Base-by-base conservation (phyloP, 2,329 filamentous ascomycete species). In the Lasiodiplodia sp. region DNA sequence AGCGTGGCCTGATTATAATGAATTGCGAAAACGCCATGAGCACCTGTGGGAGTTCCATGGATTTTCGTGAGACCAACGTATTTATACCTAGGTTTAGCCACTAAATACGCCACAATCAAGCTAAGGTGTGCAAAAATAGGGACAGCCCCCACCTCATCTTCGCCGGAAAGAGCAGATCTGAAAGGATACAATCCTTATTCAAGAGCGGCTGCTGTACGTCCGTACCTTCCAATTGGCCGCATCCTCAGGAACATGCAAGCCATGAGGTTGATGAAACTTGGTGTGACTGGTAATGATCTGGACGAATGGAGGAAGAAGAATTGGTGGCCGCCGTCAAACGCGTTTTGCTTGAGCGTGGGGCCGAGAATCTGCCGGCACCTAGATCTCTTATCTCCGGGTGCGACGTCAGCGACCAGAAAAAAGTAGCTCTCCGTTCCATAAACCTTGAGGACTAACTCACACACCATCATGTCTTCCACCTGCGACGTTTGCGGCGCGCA, bases 391-490 rank as follows among this genome's bases (percentile, higher is more conserved):
- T 38, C 60, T 64, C 60, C 60, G 60, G 16, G 44, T 21, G 34
- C 60, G 60, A 64, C 60, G 60, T 64, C 60, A 64, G 60, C 44
- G 60, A 3, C 40, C 60, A 49, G 38, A 62, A 64, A 63, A 64
- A 62, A 51, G 31, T 40, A 34, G 7, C 25, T n/a, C 23, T n/a
- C 40, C 16, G 34, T 12, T 21, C 23, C 8, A 49, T 23, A 12
- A 2, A 31, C 14, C 4, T 21, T 34, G 31, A 34, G 3, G 31
- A 8, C 31, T 34, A 34, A 34, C 8, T n/a, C n/a, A 0, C 31
- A 34, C 31, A 34, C 31, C 31, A 18, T 21, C 47, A 67, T 67
- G 56, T 34, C 56, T 31, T 23, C 56, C 21, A 23, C 49, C 23
- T 68, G 66, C 57, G 57, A 51, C 47, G 49, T 68, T 37, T 68